Percentiles rank a stretch among this genome's conserved stretches.
Evolutionary conservation across 2,329 filamentous ascomycete species (phyloP).

Genomic region (Diaporthe capsici): DNA sequence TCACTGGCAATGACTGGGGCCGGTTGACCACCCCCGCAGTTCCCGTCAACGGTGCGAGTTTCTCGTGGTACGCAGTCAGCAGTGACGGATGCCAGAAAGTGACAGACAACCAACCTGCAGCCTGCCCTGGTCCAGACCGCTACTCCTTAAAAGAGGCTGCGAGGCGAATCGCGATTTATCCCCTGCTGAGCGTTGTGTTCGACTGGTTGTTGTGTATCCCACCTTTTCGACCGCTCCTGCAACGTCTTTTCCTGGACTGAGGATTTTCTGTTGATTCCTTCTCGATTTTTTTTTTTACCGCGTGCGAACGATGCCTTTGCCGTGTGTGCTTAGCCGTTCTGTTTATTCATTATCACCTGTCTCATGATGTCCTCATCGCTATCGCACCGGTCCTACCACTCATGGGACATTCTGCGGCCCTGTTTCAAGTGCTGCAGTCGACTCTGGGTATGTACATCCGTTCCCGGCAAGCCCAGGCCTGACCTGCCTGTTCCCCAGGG

Average conservation of each 20-base stretch:
- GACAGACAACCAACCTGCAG: slow-evolving; percentile 25
- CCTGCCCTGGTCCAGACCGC: slow-evolving; percentile 37
- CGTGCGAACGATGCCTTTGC: slow-evolving; percentile 20
- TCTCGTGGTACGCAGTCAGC: slow-evolving; percentile 22
- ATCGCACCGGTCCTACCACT: slow-evolving; percentile 28
- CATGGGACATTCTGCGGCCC: slow-evolving; percentile 40
- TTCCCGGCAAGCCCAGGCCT: slow-evolving; percentile 5
- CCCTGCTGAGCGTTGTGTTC: slow-evolving; percentile 19
- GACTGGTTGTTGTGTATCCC: slow-evolving; percentile 3
- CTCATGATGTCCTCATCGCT: slow-evolving; percentile 31
- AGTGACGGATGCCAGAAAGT: slow-evolving; percentile 12
- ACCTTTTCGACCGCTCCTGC: not conserved
- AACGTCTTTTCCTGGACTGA: slow-evolving; percentile 3
- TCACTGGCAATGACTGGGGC: slow-evolving; percentile 13
- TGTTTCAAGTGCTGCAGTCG: slow-evolving; percentile 40
- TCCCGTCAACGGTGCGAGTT: slow-evolving; percentile 6
- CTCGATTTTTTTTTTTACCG: not conserved
- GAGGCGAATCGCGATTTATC: slow-evolving; percentile 14
- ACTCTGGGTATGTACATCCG: slow-evolving; percentile 39
- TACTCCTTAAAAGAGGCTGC: slow-evolving; percentile 25
- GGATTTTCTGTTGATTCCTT: slow-evolving; percentile 28
- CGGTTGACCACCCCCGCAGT: slow-evolving; percentile 19
- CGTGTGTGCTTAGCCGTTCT: not conserved
- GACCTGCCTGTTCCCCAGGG: not conserved
- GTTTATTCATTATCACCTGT: not conserved